Percentiles rank a stretch among this genome's conserved stretches.
Conservation (phyloP, 495 filamentous ascomycete genomes). For the Xanthoparmelia taractica region DNA sequence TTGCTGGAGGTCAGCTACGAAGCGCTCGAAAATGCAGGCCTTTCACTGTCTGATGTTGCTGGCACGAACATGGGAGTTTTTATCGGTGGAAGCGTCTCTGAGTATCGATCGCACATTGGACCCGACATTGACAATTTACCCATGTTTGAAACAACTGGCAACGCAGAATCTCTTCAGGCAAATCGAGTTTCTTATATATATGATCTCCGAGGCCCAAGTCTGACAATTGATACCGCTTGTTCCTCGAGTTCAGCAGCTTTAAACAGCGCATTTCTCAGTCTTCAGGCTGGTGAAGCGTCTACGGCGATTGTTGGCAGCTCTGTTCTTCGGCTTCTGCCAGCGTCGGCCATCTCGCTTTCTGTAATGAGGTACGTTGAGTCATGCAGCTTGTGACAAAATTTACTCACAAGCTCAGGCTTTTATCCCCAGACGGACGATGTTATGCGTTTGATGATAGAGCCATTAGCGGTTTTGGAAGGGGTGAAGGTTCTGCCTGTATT, state of each 20-base stretch:
- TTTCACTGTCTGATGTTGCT: slow-evolving; percentile 21
- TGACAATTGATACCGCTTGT: slow-evolving; percentile 48
- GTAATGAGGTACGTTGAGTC: slow-evolving; percentile 11
- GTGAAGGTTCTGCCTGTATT: slow-evolving; percentile 38
- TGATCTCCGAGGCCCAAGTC: slow-evolving; percentile 40
- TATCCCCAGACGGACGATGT: slow-evolving; percentile 6
- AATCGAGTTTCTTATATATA: slow-evolving; percentile 46
- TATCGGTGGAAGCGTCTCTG: slow-evolving; percentile 17
- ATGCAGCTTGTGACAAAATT: no score
- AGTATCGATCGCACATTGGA: slow-evolving; percentile 9
- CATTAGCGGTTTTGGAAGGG: slow-evolving; percentile 37
- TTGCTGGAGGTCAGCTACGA: slow-evolving; percentile 37
- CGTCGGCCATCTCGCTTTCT: slow-evolving; percentile 10
- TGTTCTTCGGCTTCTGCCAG: slow-evolving; percentile 31
- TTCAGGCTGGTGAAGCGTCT: slow-evolving; percentile 17
- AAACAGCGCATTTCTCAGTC: slow-evolving; percentile 13
- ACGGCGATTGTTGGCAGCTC: slow-evolving; percentile 28
- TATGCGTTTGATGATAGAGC: slow-evolving; percentile 12
- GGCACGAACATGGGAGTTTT: slow-evolving; percentile 27
- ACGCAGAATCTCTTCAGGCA: slow-evolving; percentile 25
- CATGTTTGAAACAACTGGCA: slow-evolving; percentile 12
- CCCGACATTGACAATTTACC: slow-evolving; percentile 21
- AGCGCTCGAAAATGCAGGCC: slow-evolving; percentile 15
- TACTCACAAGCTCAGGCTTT: slow-evolving; percentile 9
- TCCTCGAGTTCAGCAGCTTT: slow-evolving; percentile 34